Evolutionary conservation across 2,329 filamentous ascomycete species (phyloP).

Genomic region (Dothiorella sarmentorum): DNA sequence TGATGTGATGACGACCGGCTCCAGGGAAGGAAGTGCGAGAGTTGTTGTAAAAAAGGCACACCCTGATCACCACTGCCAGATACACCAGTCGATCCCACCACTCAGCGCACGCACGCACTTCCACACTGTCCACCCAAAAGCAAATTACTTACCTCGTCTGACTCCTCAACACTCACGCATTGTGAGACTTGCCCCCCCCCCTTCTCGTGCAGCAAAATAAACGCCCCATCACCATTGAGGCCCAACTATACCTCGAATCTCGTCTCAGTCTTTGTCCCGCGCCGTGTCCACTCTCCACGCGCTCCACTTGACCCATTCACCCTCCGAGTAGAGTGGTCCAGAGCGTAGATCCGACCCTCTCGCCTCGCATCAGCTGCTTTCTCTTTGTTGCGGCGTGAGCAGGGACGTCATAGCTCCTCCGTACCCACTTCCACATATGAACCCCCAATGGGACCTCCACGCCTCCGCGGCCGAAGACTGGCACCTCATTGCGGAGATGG

Average conservation of each 20-base stretch:
- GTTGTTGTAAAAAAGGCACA: not conserved
- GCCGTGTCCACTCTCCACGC: slow-evolving; percentile 14
- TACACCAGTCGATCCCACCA: slow-evolving; percentile 12
- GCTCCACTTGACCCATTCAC: slow-evolving; percentile 13
- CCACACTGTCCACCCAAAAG: not conserved
- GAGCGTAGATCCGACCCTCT: slow-evolving; percentile 15
- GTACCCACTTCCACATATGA: slow-evolving; percentile 19
- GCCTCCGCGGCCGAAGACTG: slow-evolving; percentile 15
- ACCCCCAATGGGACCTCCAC: slow-evolving; percentile 17
- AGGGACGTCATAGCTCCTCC: slow-evolving; percentile 17
- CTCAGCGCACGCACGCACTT: slow-evolving; percentile 5
- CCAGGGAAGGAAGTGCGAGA: slow-evolving; percentile 3
- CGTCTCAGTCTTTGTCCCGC: slow-evolving; percentile 9
- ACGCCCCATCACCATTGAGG: slow-evolving; percentile 2
- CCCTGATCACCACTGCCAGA: slow-evolving; percentile 16
- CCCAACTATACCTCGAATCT: slow-evolving; percentile 17
- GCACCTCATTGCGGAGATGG: slow-evolving; percentile 18
- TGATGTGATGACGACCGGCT: not conserved
- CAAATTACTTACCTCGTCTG: slow-evolving; percentile 14
- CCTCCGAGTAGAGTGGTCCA: slow-evolving; percentile 10
- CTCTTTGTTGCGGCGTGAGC: slow-evolving; percentile 5
- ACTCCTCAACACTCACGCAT: slow-evolving; percentile 10
- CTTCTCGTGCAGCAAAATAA: not conserved
- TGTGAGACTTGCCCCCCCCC: slow-evolving; percentile 13
- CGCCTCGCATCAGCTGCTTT: not conserved